Percentiles rank a stretch among this genome's conserved stretches.
phyloP scores from a whole-genome alignment of 495 filamentous ascomycete species.

The Aspergillus kassunensis region DNA sequence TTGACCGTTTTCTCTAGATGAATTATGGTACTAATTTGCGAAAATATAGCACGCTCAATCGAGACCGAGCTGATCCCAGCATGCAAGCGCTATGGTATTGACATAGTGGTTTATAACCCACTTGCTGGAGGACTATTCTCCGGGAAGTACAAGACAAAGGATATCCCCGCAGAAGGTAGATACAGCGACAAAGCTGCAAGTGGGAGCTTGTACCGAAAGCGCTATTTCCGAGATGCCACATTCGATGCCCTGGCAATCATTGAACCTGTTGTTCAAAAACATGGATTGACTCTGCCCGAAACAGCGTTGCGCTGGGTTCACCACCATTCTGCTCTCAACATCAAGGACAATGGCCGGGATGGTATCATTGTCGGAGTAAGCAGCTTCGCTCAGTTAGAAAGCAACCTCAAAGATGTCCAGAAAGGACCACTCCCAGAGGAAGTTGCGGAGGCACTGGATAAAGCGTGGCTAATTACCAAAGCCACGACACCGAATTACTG shows the following conservation, averaged over 20 bases:
- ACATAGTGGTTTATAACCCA: constrained; percentile 91
- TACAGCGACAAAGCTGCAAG: constrained; percentile 53
- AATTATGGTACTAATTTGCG: constrained; percentile 58
- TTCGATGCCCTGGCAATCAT: constrained; percentile 73
- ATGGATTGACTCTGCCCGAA: constrained; percentile 77
- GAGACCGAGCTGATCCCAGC: constrained; percentile 76
- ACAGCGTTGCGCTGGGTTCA: constrained; percentile 75
- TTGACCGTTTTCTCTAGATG: constrained; percentile 47
- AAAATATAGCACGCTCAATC: constrained; percentile 56
- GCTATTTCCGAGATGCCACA: constrained; percentile 77
- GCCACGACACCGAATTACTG: constrained; percentile 67
- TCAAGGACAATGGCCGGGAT: constrained; percentile 60
- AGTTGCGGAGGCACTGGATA: constrained; percentile 72
- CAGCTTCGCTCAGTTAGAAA: constrained; percentile 66
- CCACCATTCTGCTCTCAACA: constrained; percentile 75
- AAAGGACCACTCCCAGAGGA: constrained; percentile 87
- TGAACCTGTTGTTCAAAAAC: constrained; percentile 68
- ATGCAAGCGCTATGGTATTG: constrained; percentile 79
- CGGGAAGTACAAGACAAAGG: constrained; percentile 75
- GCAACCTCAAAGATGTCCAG: constrained; percentile 72
- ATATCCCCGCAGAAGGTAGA: constrained; percentile 64
- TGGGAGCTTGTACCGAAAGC: constrained; percentile 66
- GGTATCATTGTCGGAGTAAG: constrained; percentile 80
- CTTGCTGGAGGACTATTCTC: constrained; percentile 79
- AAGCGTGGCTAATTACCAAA: constrained; percentile 66